phyloP scores from a whole-genome alignment of 2,329 filamentous ascomycete genomes.

The Podosphaera xanthii region DNA sequence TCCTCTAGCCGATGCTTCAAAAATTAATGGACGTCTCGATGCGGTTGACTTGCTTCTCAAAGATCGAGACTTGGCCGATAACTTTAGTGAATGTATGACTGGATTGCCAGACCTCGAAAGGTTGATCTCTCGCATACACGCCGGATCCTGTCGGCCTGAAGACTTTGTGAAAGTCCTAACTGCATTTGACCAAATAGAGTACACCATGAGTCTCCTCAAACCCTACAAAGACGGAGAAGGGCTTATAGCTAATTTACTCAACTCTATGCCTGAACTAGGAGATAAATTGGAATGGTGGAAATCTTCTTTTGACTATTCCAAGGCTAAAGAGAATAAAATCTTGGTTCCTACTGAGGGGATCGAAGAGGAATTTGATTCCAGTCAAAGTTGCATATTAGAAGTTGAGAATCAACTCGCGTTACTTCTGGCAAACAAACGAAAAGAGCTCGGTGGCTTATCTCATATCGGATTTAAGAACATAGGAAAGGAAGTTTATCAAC shows the following conservation, averaged over 20 bases:
- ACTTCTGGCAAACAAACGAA: slow-evolving; percentile 47
- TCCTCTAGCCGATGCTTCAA: slow-evolving; percentile 62
- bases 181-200: slow-evolving; percentile 93
- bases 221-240: slow-evolving; percentile 57
- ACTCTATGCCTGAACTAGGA: slow-evolving; percentile 64
- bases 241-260: slow-evolving; percentile 62
- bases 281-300: slow-evolving; percentile 66
- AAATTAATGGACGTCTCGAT: slow-evolving; percentile 84
- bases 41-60: slow-evolving; percentile 84
- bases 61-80: slow-evolving; percentile 57
- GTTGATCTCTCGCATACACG: slow-evolving; percentile 83
- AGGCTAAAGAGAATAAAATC: slow-evolving; percentile 57
- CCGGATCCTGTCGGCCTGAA: slow-evolving; percentile 67
- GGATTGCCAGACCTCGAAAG: slow-evolving; percentile 89
- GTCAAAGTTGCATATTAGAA: slow-evolving; percentile 50
- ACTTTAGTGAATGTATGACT: slow-evolving; percentile 68
- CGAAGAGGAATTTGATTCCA: slow-evolving; percentile 78
- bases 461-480: slow-evolving; percentile 55
- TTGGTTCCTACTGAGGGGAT: slow-evolving; percentile 71
- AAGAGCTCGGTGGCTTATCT: slow-evolving; percentile 48
- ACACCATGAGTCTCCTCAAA: slow-evolving; percentile 62
- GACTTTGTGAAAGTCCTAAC: slow-evolving; percentile 88
- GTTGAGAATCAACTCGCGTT: slow-evolving; percentile 51
- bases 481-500: slow-evolving; percentile 91
- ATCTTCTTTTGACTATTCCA: slow-evolving; percentile 65